Percentiles rank a stretch among this genome's conserved stretches.
Conservation (phyloP, 2,329 filamentous ascomycete species). For the Chaetomiaceae sp. region DNA sequence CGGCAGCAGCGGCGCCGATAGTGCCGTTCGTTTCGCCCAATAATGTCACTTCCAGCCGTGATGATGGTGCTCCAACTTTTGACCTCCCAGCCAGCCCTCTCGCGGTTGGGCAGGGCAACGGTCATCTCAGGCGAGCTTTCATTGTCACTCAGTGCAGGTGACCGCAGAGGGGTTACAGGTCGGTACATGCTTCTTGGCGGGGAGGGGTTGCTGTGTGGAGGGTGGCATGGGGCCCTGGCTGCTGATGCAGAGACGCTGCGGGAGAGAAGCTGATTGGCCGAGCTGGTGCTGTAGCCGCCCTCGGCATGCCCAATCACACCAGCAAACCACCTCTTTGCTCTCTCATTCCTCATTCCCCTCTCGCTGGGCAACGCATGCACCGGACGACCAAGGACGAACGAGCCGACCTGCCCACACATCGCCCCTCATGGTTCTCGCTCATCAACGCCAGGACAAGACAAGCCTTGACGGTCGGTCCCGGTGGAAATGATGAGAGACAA, state of each 20-base stretch:
- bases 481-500: background rate
- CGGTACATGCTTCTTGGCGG: constrained; percentile 19
- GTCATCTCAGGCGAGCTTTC: background rate
- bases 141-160: constrained; percentile 23
- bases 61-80: too few relatives aligned
- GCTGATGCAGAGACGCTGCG: constrained; percentile 25
- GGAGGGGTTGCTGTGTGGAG: constrained; percentile 1
- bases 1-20: background rate
- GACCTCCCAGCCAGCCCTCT: background rate
- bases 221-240: constrained; percentile 12
- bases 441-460: background rate
- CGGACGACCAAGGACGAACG: background rate
- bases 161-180: constrained; percentile 25
- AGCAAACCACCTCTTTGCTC: constrained; percentile 11
- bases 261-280: constrained; percentile 33
- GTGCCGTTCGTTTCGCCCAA: background rate
- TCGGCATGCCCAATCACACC: constrained; percentile 30
- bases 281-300: constrained; percentile 37
- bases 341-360: constrained; percentile 1
- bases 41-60: background rate
- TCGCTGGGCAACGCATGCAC: background rate
- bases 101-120: background rate
- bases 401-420: too few relatives aligned
- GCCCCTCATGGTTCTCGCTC: background rate
- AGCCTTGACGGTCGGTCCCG: too few relatives aligned